Evolutionary conservation across 2,329 filamentous ascomycete species (phyloP).

Genomic region (Botryotinia narcissicola): DNA sequence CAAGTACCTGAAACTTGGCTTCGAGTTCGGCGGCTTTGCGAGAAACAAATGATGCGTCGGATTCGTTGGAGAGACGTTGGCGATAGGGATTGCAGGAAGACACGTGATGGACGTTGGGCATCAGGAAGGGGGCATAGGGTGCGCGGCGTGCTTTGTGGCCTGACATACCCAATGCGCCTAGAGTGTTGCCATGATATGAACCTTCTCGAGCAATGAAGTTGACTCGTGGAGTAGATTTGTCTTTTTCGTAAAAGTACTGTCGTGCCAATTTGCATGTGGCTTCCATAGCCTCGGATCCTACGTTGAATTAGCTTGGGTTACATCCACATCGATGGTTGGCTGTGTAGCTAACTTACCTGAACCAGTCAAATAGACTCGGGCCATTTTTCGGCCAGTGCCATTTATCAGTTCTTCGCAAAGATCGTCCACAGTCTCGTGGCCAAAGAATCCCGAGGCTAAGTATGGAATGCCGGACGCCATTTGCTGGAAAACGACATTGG

Average conservation of each 20-base stretch:
- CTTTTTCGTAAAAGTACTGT: conserved; percentile 62
- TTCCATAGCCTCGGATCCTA: conserved; percentile 67
- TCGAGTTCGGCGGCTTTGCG: conserved; percentile 62
- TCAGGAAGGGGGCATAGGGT: conserved; percentile 57
- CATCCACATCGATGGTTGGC: background rate
- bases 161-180: conserved; percentile 59
- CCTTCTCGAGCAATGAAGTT: conserved; percentile 63
- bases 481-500: conserved; percentile 58
- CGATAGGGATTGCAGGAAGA: conserved; percentile 65
- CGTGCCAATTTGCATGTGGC: conserved; percentile 64
- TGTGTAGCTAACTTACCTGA: conserved; percentile 47
- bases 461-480: conserved; percentile 56
- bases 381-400: conserved; percentile 47
- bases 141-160: conserved; percentile 58
- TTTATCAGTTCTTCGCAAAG: conserved; percentile 43
- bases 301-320: conserved; percentile 19
- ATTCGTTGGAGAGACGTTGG: conserved; percentile 49
- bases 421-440: conserved; percentile 51
- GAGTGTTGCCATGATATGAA: conserved; percentile 69
- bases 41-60: conserved; percentile 53
- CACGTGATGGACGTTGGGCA: conserved; percentile 54
- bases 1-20: conserved; percentile 57
- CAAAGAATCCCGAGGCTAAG: conserved; percentile 58
- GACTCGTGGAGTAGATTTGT: conserved; percentile 45
- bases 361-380: conserved; percentile 54